Conservation (phyloP, 768 basidiomycete species). For the Mycena polygramma region DNA sequence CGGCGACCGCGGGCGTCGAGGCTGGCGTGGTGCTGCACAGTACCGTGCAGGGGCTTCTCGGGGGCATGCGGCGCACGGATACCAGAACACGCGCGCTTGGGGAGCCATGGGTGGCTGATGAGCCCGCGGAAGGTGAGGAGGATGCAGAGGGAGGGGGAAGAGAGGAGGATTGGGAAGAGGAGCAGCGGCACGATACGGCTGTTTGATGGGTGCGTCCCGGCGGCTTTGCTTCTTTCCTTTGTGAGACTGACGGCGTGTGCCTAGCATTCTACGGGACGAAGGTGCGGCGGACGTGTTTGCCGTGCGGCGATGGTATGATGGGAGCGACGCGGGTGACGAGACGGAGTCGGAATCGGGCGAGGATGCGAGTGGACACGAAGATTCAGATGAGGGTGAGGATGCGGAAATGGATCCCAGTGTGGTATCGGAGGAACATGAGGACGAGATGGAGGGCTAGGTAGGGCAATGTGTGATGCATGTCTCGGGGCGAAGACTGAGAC, state of each 20-base stretch:
- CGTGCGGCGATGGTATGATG: constrained; percentile 7
- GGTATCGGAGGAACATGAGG: neutral
- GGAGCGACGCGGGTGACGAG: neutral
- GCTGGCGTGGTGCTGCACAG: constrained; percentile 77
- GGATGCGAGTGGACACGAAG: no score
- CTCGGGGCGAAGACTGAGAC: no score
- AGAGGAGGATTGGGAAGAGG: neutral
- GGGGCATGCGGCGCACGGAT: constrained; percentile 20
- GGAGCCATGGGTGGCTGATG: constrained; percentile 19
- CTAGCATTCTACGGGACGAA: constrained; percentile 19
- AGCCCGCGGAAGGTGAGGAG: constrained; percentile 12
- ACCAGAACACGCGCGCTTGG: constrained; percentile 20
- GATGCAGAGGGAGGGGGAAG: neutral
- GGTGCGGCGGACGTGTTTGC: constrained; percentile 21
- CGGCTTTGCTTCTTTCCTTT: neutral
- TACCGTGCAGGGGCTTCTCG: constrained; percentile 46
- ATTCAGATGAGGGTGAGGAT: neutral
- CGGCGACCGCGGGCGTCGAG: constrained; percentile 83
- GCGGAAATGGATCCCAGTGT: neutral
- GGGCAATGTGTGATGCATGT: neutral
- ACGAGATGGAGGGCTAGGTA: neutral
- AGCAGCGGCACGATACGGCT: constrained; percentile 19
- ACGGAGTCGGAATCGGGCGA: no score
- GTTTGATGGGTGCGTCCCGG: constrained; percentile 28
- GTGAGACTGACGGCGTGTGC: neutral